Conservation (phyloP, 192 early-diverging fungal genomes). For the Backusella tarrabulga region DNA sequence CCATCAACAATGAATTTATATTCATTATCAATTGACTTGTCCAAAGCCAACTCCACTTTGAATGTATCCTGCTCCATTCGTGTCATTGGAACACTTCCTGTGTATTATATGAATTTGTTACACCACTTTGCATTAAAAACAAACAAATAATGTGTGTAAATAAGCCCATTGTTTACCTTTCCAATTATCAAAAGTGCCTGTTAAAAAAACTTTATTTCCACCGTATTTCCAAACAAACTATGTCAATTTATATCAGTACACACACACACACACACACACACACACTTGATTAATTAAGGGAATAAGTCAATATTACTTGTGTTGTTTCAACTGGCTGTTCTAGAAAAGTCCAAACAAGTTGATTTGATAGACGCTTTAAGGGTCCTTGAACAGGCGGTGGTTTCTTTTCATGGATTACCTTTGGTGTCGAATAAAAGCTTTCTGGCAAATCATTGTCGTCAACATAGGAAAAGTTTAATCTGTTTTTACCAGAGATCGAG, state of each 20-base stretch:
- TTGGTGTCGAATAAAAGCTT: neutral
- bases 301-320: neutral
- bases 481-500: neutral
- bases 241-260: neutral
- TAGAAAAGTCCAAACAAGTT: neutral
- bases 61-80: conserved; percentile 5
- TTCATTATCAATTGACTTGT: conserved; percentile 22
- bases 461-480: neutral
- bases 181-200: conserved; percentile 43
- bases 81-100: conserved; percentile 19
- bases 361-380: neutral
- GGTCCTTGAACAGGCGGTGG: neutral
- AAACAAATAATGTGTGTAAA: neutral
- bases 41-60: conserved; percentile 5
- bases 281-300: neutral
- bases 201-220: conserved; percentile 39
- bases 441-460: neutral
- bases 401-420: neutral
- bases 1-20: conserved; percentile 46
- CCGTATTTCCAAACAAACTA: conserved; percentile 41
- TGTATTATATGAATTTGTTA: neutral
- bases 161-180: conserved; percentile 23
- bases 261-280: neutral
- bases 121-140: neutral
- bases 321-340: neutral